These are phyloP conservation scores for Exophiala sp. DNA, from an alignment of 2,329 filamentous ascomycete genomes.

Conservation along the genomic window DNA sequence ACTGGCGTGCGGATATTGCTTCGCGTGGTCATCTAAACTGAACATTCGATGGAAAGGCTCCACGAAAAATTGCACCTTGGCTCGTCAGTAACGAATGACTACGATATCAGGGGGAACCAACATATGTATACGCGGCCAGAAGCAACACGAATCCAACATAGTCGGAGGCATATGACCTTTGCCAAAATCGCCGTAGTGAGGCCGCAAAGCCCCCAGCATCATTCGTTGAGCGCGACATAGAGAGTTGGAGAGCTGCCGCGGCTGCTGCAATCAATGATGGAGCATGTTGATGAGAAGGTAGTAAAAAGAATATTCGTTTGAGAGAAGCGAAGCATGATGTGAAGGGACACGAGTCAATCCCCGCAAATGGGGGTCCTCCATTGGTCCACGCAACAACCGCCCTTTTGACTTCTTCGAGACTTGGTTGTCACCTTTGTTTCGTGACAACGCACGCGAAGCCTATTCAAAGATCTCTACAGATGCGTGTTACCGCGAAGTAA, in stretches of 20 bases:
- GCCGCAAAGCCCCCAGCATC: slow-evolving; percentile 38
- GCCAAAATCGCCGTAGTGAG: slow-evolving; percentile 48
- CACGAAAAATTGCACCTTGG: slow-evolving; percentile 62
- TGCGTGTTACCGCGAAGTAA: too few species aligned
- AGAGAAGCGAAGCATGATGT: too few species aligned
- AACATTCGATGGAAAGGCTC: slow-evolving; percentile 95
- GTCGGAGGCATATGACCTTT: slow-evolving; percentile 79
- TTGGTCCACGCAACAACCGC: slow-evolving; percentile 11
- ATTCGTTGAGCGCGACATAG: slow-evolving; percentile 8
- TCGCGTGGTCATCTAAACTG: slow-evolving; percentile 72
- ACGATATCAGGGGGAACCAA: not conserved
- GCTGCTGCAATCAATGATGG: not conserved
- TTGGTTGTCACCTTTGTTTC: not conserved
- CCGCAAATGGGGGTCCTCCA: slow-evolving; percentile 25
- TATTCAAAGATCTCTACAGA: not conserved
- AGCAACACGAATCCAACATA: slow-evolving; percentile 73
- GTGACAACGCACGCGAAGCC: not conserved
- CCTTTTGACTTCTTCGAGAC: not conserved
- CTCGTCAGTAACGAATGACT: slow-evolving; percentile 30
- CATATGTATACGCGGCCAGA: slow-evolving; percentile 56
- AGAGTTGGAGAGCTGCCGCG: not conserved
- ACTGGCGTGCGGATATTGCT: slow-evolving; percentile 80
- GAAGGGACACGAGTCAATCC: slow-evolving; percentile 1
- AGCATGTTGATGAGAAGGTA: not conserved
- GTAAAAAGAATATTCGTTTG: not conserved